Percentiles rank a stretch among this genome's conserved stretches.
phyloP scores from a whole-genome alignment of 805 yeast species.

The Wickerhamiella azyma region DNA sequence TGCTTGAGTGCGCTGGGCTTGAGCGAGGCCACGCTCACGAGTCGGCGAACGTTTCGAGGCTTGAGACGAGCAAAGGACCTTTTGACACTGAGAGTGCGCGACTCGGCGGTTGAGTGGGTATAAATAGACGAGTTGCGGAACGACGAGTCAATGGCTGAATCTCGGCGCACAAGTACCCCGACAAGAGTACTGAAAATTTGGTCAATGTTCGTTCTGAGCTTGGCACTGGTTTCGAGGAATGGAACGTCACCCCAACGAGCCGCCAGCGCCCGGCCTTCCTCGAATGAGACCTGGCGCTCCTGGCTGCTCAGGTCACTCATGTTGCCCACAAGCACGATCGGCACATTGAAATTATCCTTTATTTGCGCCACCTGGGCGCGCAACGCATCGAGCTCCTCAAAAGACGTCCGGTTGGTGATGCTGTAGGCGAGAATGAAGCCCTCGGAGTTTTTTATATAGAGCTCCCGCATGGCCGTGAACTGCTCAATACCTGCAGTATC shows the following conservation, averaged over 20 bases:
- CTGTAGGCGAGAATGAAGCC: constrained; percentile 83
- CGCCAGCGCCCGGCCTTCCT: constrained; percentile 71
- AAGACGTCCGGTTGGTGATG: constrained; percentile 61
- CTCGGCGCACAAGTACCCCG: constrained; percentile 75
- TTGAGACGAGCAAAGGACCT: constrained; percentile 14
- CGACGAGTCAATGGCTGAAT: constrained; percentile 24
- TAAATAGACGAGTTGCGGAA: constrained; percentile 11
- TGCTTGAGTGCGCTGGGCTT: constrained; percentile 4
- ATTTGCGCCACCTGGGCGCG: constrained; percentile 75
- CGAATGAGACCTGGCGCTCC: constrained; percentile 53
- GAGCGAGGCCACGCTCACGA: constrained; percentile 10
- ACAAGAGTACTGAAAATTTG: constrained; percentile 83
- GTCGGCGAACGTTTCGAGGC: constrained; percentile 12
- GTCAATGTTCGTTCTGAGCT: constrained; percentile 75
- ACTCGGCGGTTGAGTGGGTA: constrained; percentile 7
- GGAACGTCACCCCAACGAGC: constrained; percentile 83
- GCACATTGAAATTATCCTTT: constrained; percentile 63
- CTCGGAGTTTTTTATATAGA: constrained; percentile 57
- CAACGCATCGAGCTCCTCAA: constrained; percentile 63
- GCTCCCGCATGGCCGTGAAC: constrained; percentile 88
- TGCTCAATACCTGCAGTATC: constrained; percentile 95
- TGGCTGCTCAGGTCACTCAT: constrained; percentile 73
- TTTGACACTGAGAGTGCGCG: constrained; percentile 13
- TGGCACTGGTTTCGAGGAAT: constrained; percentile 88
- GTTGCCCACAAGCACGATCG: constrained; percentile 84